Evolutionary conservation across 371 early-diverging fungal genomes (phyloP), one percentile per base, ranked within the genome.

Genomic region (Blyttiomyces sp.): DNA sequence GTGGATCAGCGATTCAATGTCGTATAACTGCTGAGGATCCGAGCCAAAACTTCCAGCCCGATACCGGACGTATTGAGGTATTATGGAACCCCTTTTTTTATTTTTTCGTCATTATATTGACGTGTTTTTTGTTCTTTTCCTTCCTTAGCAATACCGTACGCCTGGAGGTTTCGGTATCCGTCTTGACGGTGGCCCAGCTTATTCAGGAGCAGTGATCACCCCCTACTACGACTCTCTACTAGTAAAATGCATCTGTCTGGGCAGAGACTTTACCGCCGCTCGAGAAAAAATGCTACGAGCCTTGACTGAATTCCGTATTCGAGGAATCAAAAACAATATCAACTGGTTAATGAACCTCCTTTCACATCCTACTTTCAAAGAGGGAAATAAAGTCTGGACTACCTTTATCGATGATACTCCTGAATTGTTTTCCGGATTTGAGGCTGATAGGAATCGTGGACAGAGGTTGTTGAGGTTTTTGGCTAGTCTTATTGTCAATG

Each of bases 391-490:
- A 63, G 83, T 91, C 63, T 96, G 95, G 95, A 96, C 96, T 19
- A 96, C 96, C 13, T 94, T 94, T 55, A 94, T 96, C 67, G 96
- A 96, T 66, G 96, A 95, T 65, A 89, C 94, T 0, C 94, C 93
- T 3, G 87, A 89, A 71, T 82, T 94, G 39, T 63, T 61, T 32
- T 30, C 39, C 2, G 58, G 49, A 24, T 57, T 35, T 39, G 61
- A 63, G 13, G 26, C 42, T 19, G 66, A 66, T n/a, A 21, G 86
- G 57, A 91, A 91, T 77, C 88, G 93, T 67, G 93, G 93, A 28
- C 90, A 92, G 59, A 89, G 89, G 73, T 68, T 96, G 50, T 74
- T 96, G 57, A 80, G 84, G 39, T 96, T 92, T 62, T 82, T 96
- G 21, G 95, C 89, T 49, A 94, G 95, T 69, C 71, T 95, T 23